Evolutionary conservation across 805 yeast species (phyloP).

Genomic region (Helenozyma baotianmanensis): DNA sequence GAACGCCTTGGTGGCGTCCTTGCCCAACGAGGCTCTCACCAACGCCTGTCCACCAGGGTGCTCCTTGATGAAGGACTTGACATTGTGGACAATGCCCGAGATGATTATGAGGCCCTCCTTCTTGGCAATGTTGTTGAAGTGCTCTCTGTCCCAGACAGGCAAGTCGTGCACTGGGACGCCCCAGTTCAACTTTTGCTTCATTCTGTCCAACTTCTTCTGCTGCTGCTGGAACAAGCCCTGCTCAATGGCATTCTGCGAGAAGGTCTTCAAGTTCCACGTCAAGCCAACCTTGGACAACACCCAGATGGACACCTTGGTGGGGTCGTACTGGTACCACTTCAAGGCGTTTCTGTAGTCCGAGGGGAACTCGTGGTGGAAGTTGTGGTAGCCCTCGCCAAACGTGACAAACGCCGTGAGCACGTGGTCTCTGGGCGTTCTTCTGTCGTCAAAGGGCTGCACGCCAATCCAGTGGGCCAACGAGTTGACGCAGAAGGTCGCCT

Average conservation of each 20-base stretch:
- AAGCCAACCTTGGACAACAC: conserved; percentile 59
- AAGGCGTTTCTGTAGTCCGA: conserved; percentile 84
- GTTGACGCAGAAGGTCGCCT: conserved; percentile 82
- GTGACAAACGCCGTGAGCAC: conserved; percentile 76
- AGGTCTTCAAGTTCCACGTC: conserved; percentile 68
- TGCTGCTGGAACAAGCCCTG: conserved; percentile 81
- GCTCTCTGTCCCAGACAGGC: conserved; percentile 71
- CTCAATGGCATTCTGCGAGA: conserved; percentile 75
- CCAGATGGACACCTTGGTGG: conserved; percentile 66
- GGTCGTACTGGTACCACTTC: conserved; percentile 85
- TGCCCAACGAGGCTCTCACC: conserved; percentile 66
- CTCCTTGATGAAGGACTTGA: conserved; percentile 59
- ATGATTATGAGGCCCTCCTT: conserved; percentile 62
- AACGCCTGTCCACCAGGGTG: conserved; percentile 85
- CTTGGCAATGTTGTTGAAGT: conserved; percentile 50
- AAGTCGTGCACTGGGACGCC: conserved; percentile 62
- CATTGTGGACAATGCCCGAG: conserved; percentile 77
- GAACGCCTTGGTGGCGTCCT: conserved; percentile 80
- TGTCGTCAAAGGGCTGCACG: conserved; percentile 79
- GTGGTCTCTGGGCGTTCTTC: conserved; percentile 84
- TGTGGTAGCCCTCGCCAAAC: conserved; percentile 86
- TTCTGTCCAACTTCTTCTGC: conserved; percentile 69
- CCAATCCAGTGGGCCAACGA: conserved; percentile 87
- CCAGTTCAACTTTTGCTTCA: conserved; percentile 65
- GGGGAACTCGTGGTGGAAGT: conserved; percentile 89